Conservation (phyloP, 2,329 filamentous ascomycete species). For the Capronia coronata region DNA sequence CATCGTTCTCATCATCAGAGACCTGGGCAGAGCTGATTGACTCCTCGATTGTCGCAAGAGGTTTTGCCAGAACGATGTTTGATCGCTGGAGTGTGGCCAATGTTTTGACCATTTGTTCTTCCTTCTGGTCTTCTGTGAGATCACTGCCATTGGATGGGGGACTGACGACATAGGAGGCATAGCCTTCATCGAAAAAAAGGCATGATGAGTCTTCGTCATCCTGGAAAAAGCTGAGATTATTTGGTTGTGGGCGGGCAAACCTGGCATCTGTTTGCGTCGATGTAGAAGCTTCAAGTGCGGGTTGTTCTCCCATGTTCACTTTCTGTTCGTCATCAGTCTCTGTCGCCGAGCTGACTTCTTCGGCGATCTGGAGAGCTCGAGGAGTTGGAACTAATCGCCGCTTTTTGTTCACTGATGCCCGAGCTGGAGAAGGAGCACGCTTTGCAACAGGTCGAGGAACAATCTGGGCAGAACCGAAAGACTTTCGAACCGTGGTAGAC, state of each 20-base stretch:
- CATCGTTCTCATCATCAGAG: constrained; percentile 1
- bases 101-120: constrained; percentile 1
- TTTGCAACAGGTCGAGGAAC: neutral
- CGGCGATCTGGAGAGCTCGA: constrained; percentile 10
- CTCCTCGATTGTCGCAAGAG: neutral
- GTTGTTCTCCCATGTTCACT: too few relatives aligned
- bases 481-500: constrained; percentile 3
- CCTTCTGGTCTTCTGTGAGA: constrained; percentile 4
- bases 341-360: neutral
- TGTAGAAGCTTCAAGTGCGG: too few relatives aligned
- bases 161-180: neutral
- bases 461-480: neutral
- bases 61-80: constrained; percentile 2
- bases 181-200: constrained; percentile 5
- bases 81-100: constrained; percentile 1
- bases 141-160: neutral
- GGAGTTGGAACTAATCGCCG: constrained; percentile 4
- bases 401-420: constrained; percentile 1
- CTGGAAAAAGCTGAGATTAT: constrained; percentile 5
- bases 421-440: neutral
- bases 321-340: neutral
- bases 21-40: neutral
- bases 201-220: neutral
- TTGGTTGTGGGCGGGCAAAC: neutral
- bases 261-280: neutral